Evolutionary conservation across 2,329 filamentous ascomycete genomes (phyloP).

Genomic region (Coleophoma eucalyptorum): DNA sequence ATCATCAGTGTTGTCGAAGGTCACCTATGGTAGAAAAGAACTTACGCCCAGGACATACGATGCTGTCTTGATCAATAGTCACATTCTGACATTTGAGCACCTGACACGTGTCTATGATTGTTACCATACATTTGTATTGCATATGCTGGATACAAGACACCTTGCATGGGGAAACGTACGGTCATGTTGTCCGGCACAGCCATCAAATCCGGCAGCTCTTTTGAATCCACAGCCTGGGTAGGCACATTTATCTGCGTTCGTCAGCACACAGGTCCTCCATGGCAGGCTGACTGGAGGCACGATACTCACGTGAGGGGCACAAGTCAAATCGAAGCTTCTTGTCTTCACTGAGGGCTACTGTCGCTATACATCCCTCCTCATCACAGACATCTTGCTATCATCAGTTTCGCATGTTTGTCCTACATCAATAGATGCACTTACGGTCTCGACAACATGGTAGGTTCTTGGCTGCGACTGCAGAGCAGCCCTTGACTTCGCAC

Average conservation of each 20-base stretch:
- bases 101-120: conserved; percentile 1
- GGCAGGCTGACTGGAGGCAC: not conserved
- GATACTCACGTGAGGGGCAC: not conserved
- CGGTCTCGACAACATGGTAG: not conserved
- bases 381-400: not conserved
- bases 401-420: not conserved
- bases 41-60: not conserved
- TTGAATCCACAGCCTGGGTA: not conserved
- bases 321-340: not conserved
- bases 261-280: not conserved
- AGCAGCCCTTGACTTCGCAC: conserved; percentile 1
- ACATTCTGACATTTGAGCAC: not conserved
- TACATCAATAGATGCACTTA: not conserved
- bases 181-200: not conserved
- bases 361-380: not conserved
- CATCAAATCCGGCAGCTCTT: not conserved
- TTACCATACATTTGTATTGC: not conserved
- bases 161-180: not conserved
- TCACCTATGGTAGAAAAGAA: not conserved
- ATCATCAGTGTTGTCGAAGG: not conserved
- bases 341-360: not conserved
- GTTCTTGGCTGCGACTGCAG: conserved; percentile 1
- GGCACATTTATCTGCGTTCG: not conserved
- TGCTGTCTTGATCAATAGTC: not conserved
- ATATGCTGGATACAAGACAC: not conserved